phyloP scores from a whole-genome alignment of 2,329 filamentous ascomycete species.

The Diaporthe caulivora region DNA sequence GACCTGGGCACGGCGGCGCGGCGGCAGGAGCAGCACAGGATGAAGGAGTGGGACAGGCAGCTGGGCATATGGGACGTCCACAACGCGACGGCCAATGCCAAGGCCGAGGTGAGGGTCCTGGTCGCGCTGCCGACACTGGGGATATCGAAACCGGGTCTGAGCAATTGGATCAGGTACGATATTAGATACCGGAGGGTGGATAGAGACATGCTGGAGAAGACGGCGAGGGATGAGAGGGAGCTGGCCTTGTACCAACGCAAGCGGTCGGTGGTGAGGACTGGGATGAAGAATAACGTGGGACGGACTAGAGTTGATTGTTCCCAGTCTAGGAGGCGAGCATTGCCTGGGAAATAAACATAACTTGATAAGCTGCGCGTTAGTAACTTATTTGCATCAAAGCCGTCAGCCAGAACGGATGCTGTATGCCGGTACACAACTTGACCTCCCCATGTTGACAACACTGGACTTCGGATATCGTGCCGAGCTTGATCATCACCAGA shows the following conservation, averaged over 20 bases:
- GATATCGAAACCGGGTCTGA: slow-evolving; percentile 59
- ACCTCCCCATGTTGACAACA: not conserved
- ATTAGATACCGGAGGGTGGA: slow-evolving; percentile 65
- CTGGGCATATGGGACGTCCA: not conserved
- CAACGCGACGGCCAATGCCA: not conserved
- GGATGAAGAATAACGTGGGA: not conserved
- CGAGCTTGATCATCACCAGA: not conserved
- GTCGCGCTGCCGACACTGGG: slow-evolving; percentile 67
- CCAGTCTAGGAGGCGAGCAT: not conserved
- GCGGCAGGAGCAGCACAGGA: slow-evolving; percentile 10
- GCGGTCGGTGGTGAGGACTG: slow-evolving; percentile 1
- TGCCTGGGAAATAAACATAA: not conserved
- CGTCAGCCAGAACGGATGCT: not conserved
- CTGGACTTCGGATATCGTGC: not conserved
- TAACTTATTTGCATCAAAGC: not conserved
- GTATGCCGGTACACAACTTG: not conserved
- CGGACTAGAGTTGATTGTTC: not conserved
- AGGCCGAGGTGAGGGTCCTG: slow-evolving; percentile 52
- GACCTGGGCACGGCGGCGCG: not conserved
- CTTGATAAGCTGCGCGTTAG: not conserved
- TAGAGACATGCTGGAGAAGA: slow-evolving; percentile 49
- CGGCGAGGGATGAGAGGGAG: slow-evolving; percentile 17
- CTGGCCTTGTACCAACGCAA: not conserved
- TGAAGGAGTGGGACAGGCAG: slow-evolving; percentile 1
- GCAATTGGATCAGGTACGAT: slow-evolving; percentile 63